Percentiles rank a stretch among this genome's conserved stretches.
Conservation (phyloP, 1,284 basidiomycete genomes). For the Irpex sp. region DNA sequence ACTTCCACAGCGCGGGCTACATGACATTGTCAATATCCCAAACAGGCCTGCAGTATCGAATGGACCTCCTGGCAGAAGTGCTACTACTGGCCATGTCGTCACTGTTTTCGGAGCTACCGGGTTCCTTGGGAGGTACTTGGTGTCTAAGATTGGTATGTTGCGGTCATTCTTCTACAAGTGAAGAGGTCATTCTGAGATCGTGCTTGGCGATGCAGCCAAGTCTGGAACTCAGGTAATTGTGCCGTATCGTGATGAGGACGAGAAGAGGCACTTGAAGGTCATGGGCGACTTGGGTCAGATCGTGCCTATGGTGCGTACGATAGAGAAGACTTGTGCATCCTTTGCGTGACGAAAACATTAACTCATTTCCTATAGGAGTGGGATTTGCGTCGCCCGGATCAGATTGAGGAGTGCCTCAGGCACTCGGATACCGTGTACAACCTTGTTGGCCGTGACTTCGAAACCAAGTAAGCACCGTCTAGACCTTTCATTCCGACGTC, state of each 20-base stretch:
- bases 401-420: slow-evolving; percentile 91
- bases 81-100: slow-evolving; percentile 84
- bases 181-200: neutral
- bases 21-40: slow-evolving; percentile 65
- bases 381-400: slow-evolving; percentile 84
- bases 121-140: slow-evolving; percentile 93
- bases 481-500: neutral
- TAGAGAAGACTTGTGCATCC: neutral
- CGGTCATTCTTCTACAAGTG: neutral
- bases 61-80: slow-evolving; percentile 84
- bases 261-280: slow-evolving; percentile 86
- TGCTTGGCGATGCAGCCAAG: slow-evolving; percentile 53
- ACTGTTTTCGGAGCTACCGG: slow-evolving; percentile 98
- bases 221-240: slow-evolving; percentile 92
- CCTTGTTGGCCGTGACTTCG: slow-evolving; percentile 85
- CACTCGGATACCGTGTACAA: slow-evolving; percentile 99
- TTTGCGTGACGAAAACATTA: neutral
- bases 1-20: slow-evolving; percentile 56
- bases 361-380: slow-evolving; percentile 69
- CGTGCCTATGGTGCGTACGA: slow-evolving; percentile 75
- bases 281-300: slow-evolving; percentile 98
- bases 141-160: slow-evolving; percentile 81
- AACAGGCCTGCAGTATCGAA: slow-evolving; percentile 67
- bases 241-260: slow-evolving; percentile 95
- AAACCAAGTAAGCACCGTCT: slow-evolving; percentile 49